Base-by-base conservation (phyloP, 2,329 filamentous ascomycete species). In the Aspergillus sp. region DNA sequence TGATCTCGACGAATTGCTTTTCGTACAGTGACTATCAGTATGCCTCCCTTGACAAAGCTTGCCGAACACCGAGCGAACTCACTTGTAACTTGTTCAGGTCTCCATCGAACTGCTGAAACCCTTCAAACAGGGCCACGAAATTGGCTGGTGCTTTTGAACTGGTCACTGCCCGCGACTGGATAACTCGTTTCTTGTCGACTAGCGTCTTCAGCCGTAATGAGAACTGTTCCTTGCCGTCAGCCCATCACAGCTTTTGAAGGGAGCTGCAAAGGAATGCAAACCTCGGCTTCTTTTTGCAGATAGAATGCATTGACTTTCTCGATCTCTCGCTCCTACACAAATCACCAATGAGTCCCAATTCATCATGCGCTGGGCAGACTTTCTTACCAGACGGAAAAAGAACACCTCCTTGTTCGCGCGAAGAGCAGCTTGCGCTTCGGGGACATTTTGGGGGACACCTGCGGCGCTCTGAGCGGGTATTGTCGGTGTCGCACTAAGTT, bases 251-350 rank as follows among this genome's bases (percentile, higher is more conserved):
- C 25, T 28, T 15, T 36, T 36, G 49, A 53, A 39, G 49, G 41
- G 21, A 36, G 60, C 30, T 28, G 9, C 41, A 28, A 36, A 67
- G 15, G 17, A 38, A 19, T 55, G 79, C 85, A 66, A 81, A 96
- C 92, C 87, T 99, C 95, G 55, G 92, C 93, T 79, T 99, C 95
- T 76, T 99, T 99, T 76, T 98, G 95, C 38, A 98, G 80, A 75
- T 99, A 99, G 78, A 97, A 97, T 13, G 88, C 91, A 78, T 99
- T 99, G 78, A 99, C 95, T 77, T 98, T 99, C 78, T 98, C 95
- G 58, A 99, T 86, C 78, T 99, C 95, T 70, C 95, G 89, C 84
- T 99, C 95, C 92, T 97, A 75, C 63, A 53, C 43, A 8, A 51
- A 57, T 50, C n/a, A 41, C 57, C 41, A 63, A 58, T 54, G 43